A percentile compares a stretch with the other conserved stretches of the same genome.
Evolutionary conservation across 2,329 filamentous ascomycete species (phyloP).

Genomic region (Trichophyton mentagrophytes): DNA sequence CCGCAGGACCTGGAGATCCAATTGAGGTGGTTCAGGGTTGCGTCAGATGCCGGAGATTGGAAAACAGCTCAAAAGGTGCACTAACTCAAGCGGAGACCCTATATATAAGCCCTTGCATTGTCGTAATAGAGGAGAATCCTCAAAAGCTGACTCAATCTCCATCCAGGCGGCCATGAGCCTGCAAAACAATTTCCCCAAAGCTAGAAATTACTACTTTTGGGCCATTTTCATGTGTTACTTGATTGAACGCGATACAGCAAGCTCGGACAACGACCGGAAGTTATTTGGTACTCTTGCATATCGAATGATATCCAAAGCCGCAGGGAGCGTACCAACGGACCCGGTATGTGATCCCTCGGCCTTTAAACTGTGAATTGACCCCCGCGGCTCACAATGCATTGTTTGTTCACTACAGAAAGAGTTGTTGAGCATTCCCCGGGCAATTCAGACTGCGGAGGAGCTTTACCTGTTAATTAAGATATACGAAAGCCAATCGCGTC

Average conservation of each 20-base stretch:
- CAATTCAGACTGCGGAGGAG: conserved; percentile 36
- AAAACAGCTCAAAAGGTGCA: conserved; percentile 38
- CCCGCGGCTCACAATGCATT: conserved; percentile 10
- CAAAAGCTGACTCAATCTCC: conserved; percentile 15
- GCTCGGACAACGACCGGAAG: conserved; percentile 31
- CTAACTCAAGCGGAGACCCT: neutral
- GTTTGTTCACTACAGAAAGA: conserved; percentile 24
- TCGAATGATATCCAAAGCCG: conserved; percentile 38
- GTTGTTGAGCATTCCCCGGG: conserved; percentile 29
- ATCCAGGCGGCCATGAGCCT: conserved; percentile 37
- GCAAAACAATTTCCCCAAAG: conserved; percentile 37
- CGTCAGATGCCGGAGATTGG: conserved; percentile 32
- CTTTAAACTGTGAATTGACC: conserved; percentile 3
- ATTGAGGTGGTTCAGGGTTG: conserved; percentile 33
- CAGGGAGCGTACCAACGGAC: conserved; percentile 31
- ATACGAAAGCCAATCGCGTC: conserved; percentile 29
- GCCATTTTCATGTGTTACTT: conserved; percentile 37
- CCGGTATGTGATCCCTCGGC: conserved; percentile 24
- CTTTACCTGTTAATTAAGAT: conserved; percentile 34
- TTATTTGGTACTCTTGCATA: conserved; percentile 40
- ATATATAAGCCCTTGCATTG: neutral
- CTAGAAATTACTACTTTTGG: conserved; percentile 38
- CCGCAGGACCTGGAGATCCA: conserved; percentile 34
- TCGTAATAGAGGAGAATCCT: neutral
- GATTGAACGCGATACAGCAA: conserved; percentile 24